Evolutionary conservation across 2,329 filamentous ascomycete species (phyloP).

Genomic region (Ambrosiella cleistominuta): DNA sequence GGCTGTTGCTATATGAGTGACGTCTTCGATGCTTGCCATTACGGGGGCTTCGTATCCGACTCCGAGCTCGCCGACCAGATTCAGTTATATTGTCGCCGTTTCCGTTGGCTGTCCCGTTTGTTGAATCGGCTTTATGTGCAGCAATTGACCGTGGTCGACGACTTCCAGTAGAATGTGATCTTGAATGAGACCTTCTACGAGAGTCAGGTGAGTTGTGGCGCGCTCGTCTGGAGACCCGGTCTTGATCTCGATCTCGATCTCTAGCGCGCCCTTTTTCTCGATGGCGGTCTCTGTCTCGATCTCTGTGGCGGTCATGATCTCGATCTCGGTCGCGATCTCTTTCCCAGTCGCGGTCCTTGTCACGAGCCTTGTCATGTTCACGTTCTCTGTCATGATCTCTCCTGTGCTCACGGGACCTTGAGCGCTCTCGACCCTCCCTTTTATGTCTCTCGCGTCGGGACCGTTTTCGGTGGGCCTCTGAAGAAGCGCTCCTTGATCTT

Average conservation of each 20-base stretch:
- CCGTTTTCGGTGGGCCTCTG: conserved; percentile 5
- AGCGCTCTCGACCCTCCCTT: neutral
- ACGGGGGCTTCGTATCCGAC: too few relatives aligned
- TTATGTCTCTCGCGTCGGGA: conserved; percentile 1
- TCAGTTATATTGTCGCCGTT: too few relatives aligned
- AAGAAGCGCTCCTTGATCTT: conserved; percentile 9
- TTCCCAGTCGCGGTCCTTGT: conserved; percentile 1
- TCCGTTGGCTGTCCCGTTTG: too few relatives aligned
- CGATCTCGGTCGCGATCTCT: conserved; percentile 1
- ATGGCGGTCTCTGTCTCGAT: conserved; percentile 4
- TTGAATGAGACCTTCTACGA: conserved; percentile 2
- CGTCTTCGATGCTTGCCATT: too few relatives aligned
- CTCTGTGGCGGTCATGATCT: conserved; percentile 1
- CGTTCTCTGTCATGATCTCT: neutral
- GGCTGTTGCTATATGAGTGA: neutral
- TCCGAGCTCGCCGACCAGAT: too few relatives aligned
- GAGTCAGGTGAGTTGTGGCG: conserved; percentile 1
- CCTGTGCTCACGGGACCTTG: neutral
- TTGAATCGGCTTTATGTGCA: neutral
- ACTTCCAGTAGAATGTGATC: neutral
- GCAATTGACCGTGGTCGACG: neutral
- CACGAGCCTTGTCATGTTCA: conserved; percentile 4
- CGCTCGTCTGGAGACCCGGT: conserved; percentile 1
- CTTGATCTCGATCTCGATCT: conserved; percentile 3
- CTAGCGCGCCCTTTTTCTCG: neutral